Conservation (phyloP, 2,329 filamentous ascomycete species). For the Diaporthe eres region DNA sequence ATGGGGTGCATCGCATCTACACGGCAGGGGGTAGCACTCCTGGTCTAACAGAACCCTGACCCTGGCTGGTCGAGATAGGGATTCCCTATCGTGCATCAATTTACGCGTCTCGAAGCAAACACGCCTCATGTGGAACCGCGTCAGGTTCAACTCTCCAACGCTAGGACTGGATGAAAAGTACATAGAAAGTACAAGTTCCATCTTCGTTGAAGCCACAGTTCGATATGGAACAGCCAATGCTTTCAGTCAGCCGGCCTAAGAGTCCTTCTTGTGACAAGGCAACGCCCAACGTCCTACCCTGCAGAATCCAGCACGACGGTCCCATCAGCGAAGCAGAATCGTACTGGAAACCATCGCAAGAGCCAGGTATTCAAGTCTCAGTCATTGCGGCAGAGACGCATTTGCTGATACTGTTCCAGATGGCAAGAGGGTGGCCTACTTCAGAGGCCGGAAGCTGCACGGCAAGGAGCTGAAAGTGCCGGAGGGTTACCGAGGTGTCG, state of each 20-base stretch:
- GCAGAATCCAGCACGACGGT: conserved; percentile 84
- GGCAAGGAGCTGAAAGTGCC: conserved; percentile 78
- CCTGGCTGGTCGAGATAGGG: conserved; percentile 33
- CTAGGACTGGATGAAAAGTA: not conserved
- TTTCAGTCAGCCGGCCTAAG: conserved; percentile 53
- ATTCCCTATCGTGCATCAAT: conserved; percentile 35
- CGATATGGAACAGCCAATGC: conserved; percentile 59
- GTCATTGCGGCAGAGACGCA: not conserved
- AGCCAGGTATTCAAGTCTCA: conserved; percentile 42
- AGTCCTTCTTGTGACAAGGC: conserved; percentile 52
- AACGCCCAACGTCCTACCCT: conserved; percentile 83
- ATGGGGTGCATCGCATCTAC: not conserved
- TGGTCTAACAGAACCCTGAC: not conserved
- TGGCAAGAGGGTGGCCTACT: conserved; percentile 71
- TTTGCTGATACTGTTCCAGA: conserved; percentile 55
- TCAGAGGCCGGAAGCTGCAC: conserved; percentile 84
- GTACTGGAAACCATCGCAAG: conserved; percentile 76
- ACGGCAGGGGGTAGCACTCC: not conserved
- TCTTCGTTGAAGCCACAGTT: not conserved
- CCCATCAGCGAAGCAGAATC: conserved; percentile 72
- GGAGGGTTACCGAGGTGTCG: conserved; percentile 76
- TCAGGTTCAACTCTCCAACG: not conserved
- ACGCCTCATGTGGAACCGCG: conserved; percentile 12
- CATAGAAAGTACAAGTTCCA: not conserved
- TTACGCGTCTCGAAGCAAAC: conserved; percentile 35